Conservation (phyloP, 139 green algal genomes). For the Dunaliella primolecta region DNA sequence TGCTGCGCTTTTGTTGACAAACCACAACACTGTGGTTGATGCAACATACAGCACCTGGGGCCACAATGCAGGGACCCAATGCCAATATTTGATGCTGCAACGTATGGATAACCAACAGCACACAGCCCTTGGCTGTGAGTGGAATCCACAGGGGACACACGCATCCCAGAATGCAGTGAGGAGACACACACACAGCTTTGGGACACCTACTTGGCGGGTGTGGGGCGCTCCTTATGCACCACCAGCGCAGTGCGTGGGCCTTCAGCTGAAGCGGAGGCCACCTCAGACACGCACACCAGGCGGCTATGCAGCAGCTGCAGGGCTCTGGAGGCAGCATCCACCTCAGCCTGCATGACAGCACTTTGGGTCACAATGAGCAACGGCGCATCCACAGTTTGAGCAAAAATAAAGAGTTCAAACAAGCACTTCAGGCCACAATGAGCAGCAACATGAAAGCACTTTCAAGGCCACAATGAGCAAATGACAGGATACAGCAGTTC, state of each 20-base stretch:
- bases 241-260: slow-evolving; percentile 43
- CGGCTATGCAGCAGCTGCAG: slow-evolving; percentile 60
- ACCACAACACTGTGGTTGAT: slow-evolving; percentile 31
- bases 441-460: too few species aligned
- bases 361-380: not conserved
- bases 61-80: not conserved
- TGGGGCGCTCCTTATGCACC: slow-evolving; percentile 20
- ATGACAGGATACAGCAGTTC: too few species aligned
- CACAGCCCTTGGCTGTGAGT: not conserved
- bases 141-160: too few species aligned
- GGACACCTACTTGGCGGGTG: slow-evolving; percentile 16
- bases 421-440: too few species aligned
- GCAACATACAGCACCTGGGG: too few species aligned
- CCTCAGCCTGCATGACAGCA: slow-evolving; percentile 51
- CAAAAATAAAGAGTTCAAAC: too few species aligned
- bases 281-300: slow-evolving; percentile 42
- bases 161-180: too few species aligned
- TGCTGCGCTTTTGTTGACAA: not conserved
- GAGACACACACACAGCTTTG: too few species aligned
- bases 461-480: too few species aligned
- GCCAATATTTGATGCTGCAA: not conserved
- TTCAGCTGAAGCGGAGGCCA: slow-evolving; percentile 48
- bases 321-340: slow-evolving; percentile 47
- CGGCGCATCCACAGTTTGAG: too few species aligned
- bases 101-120: not conserved